Percentiles rank a stretch among this genome's conserved stretches.
Evolutionary conservation across 768 basidiomycete species (phyloP).

Genomic region (Phaeotremella skinneri): DNA sequence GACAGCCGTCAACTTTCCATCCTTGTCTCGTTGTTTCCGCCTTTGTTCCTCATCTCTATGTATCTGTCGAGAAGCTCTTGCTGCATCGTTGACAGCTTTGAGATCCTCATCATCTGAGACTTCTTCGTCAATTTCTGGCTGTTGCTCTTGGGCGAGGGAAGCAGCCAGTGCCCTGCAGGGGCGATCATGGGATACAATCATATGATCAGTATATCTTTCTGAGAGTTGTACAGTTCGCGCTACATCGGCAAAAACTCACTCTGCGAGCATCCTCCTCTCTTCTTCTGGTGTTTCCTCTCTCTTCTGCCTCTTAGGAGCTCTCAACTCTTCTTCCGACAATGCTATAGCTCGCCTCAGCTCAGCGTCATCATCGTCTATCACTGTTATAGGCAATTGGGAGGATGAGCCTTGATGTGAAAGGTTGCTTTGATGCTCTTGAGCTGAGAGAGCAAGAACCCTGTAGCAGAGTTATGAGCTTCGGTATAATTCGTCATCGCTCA

Average conservation of each 20-base stretch:
- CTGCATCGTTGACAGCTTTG: constrained; percentile 9
- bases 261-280: constrained; percentile 35
- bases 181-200: too few species aligned
- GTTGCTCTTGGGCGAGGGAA: constrained; percentile 19
- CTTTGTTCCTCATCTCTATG: not conserved
- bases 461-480: not conserved
- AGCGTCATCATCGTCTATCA: constrained; percentile 25
- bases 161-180: constrained; percentile 29
- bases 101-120: constrained; percentile 10
- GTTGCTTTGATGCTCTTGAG: not conserved
- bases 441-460: constrained; percentile 16
- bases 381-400: not conserved
- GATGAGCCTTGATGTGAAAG: constrained; percentile 5
- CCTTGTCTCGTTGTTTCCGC: not conserved
- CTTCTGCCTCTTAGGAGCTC: constrained; percentile 33
- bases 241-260: constrained; percentile 35
- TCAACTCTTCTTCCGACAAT: constrained; percentile 29
- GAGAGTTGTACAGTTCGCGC: too few species aligned
- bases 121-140: not conserved
- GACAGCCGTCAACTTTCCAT: too few species aligned
- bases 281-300: constrained; percentile 44
- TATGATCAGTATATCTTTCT: too few species aligned
- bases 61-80: not conserved
- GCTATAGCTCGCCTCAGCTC: constrained; percentile 26
- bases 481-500: not conserved